Evolutionary conservation across 306 rosid species (phyloP).

Genomic region (Echinosophora koreensis): DNA sequence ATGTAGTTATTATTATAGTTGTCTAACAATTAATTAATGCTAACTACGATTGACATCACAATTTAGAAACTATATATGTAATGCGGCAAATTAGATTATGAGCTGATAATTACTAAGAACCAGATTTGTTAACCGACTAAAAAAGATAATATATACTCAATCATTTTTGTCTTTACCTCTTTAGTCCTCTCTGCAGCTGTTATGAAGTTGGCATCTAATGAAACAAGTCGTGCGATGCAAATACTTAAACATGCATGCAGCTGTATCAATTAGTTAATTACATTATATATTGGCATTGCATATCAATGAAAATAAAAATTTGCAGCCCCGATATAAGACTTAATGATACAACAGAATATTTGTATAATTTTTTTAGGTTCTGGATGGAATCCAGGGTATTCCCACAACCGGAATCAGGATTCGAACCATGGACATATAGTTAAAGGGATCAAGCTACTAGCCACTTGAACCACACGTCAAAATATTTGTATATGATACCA

Average conservation of each 20-base stretch:
- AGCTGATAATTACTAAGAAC: conserved; percentile 15
- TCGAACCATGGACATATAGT: too few relatives aligned
- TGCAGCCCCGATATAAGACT: not conserved
- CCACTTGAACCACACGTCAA: too few relatives aligned
- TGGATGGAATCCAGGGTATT: too few relatives aligned
- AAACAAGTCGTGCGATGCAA: not conserved
- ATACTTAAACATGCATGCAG: not conserved
- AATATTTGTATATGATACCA: too few relatives aligned
- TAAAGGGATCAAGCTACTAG: too few relatives aligned
- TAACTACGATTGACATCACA: conserved; percentile 31
- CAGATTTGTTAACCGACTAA: conserved; percentile 40
- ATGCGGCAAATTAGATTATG: conserved; percentile 18
- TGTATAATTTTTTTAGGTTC: too few relatives aligned
- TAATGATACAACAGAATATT: not conserved
- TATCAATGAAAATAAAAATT: conserved; percentile 1
- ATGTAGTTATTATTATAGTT: not conserved
- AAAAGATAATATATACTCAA: not conserved
- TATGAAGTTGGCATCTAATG: conserved; percentile 26
- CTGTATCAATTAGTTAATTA: not conserved
- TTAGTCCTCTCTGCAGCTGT: not conserved
- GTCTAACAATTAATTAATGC: not conserved
- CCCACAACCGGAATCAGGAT: too few relatives aligned
- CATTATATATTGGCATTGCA: not conserved
- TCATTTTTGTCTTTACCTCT: conserved; percentile 13
- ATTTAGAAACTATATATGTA: not conserved